Evolutionary conservation across 176 grass and related monocot species (phyloP), one percentile per base, ranked within the genome.

Genomic region (Hsuehochloa calcarea): DNA sequence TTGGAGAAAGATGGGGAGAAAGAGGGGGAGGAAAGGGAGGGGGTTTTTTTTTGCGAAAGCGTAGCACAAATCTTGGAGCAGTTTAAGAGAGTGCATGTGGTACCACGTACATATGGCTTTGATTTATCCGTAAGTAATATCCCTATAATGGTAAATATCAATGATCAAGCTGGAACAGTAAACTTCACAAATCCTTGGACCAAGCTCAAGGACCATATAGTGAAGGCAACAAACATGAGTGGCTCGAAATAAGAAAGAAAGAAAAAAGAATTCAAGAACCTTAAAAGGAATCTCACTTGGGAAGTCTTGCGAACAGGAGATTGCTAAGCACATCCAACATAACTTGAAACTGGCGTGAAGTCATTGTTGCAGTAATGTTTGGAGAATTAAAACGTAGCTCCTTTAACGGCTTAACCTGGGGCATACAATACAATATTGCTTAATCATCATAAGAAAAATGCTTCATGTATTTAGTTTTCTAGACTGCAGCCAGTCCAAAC

Each of bases 291-390:
- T 70, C 89, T 96, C 77, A 99, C 96, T 99, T 99, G 75, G 96
- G 96, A 81, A 78, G 86, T 87, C 88, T 94, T 44, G 96, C 89
- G 8, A 94, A 94, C 61, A 99, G 74, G 87, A 99, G 96, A 90
- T 98, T 98, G 79, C 78, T 99, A 43, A 99, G 90, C 60, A 99
- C 96, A 85, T 96, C 96, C 75, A 95, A 85, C 93, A 99, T 94
- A 79, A 99, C 96, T 89, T 99, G 96, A 90, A 99, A 99, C 74
- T 99, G 96, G 27, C 96, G 93, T 46, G 96, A 99, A 76, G 96
- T 99, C 96, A 99, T 99, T 27, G 96, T 96, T 84, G 93, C 93
- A 1, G 96, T 91, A 81, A 99, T 96, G 74, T 96, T 89, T 89
- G 96, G 85, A 84, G 96, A 99, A 83, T 99, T 99, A 77, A 99